phyloP scores from a whole-genome alignment of 805 yeast genomes.

The Wickerhamomyces chaumierensis region DNA sequence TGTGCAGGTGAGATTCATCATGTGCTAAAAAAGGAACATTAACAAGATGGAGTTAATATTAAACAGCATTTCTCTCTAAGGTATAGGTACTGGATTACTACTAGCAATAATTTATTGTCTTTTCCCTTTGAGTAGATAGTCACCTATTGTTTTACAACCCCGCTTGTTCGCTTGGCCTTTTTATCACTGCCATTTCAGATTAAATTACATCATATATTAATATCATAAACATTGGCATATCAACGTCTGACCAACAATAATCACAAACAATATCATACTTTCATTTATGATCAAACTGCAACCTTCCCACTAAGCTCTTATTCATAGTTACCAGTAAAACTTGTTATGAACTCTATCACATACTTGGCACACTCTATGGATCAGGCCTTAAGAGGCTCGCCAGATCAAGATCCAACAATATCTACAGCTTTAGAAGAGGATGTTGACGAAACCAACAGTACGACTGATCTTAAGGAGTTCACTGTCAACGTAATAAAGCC shows the following conservation, averaged over 20 bases:
- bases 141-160: no score
- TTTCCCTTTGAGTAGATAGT: no score
- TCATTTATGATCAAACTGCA: not conserved
- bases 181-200: no score
- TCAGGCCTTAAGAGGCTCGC: slow-evolving; percentile 9
- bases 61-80: not conserved
- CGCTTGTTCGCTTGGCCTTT: no score
- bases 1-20: not conserved
- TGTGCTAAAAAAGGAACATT: not conserved
- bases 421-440: no score
- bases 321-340: not conserved
- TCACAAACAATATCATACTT: no score
- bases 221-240: no score
- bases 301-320: not conserved
- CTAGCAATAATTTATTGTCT: no score
- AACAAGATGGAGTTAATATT: not conserved
- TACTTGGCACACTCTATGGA: slow-evolving; percentile 17
- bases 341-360: slow-evolving; percentile 18
- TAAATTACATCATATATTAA: no score
- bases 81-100: no score
- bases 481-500: not conserved
- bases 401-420: slow-evolving; percentile 2
- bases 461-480: not conserved
- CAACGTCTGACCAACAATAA: no score
- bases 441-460: slow-evolving; percentile 5